Evolutionary conservation across 257 asterid genomes (phyloP), one percentile per base, ranked within the genome.

Genomic region (Gynochthodes officinalis): DNA sequence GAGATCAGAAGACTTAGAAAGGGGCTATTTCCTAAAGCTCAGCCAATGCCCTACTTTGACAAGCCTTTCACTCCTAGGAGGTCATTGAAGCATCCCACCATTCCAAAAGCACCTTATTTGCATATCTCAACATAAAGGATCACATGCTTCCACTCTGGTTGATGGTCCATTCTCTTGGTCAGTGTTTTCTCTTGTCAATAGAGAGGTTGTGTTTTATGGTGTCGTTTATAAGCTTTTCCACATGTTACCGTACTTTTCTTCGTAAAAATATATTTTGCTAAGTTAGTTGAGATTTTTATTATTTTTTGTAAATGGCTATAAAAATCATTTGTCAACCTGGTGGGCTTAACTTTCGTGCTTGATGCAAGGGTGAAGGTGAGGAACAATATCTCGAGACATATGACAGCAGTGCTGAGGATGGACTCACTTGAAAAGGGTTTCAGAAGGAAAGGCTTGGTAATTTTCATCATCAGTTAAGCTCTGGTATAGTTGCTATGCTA

Each of bases 341-440:
- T 28, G 46, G 16, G 30, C 54, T 28, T 57, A 15, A 19, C 43
- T 54, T 70, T 28, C 25, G 21, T 54, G 59, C 48, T 64, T 44
- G 54, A 39, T 55, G 30, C 60, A 52, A 74, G 78, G 78, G 66
- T 55, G 78, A 65, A 28, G 78, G 57, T 42, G 65, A 74, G 30
- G 73, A 74, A 27, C 39, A 15, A 30, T 66, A n/a, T 39, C n/a
- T 30, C 30, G 68, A 66, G 60, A 64, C 52, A 4, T 61, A 48
- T 63, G 25, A 61, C 53, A 21, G 49, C 50, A 42, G 40, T 4
- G 30, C 46, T 61, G 68, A 66, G n/a, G 78, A 65, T 30, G 65
- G 13, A 50, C 15, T 27, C 43, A 39, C 40, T 39, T 66, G 73
- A 58, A 39, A 35, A 63, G 33, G 48, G 52, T 30, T 27, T 8